Evolutionary conservation across 1,139 yeast species (phyloP).

Genomic region (Debaryomycetaceae sp.): DNA sequence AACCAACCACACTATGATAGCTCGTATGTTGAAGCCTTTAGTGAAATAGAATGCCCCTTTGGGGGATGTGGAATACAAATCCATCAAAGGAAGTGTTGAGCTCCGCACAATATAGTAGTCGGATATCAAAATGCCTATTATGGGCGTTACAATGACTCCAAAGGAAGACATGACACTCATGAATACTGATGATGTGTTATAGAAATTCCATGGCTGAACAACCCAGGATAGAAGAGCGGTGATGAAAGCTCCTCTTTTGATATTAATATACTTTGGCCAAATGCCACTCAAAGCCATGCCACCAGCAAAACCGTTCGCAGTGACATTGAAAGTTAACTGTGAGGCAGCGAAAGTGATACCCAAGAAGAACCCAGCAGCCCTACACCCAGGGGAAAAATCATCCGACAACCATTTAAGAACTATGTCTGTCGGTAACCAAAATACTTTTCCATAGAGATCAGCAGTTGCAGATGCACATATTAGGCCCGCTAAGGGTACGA

Average conservation of each 20-base stretch:
- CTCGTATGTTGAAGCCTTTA: slow-evolving; percentile 77
- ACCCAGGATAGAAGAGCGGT: slow-evolving; percentile 77
- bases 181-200: slow-evolving; percentile 69
- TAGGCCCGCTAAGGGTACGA: slow-evolving; percentile 33
- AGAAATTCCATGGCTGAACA: slow-evolving; percentile 86
- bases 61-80: slow-evolving; percentile 46
- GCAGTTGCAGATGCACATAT: slow-evolving; percentile 66
- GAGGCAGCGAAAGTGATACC: slow-evolving; percentile 77
- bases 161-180: slow-evolving; percentile 83
- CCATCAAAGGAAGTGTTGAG: slow-evolving; percentile 62
- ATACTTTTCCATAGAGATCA: slow-evolving; percentile 61
- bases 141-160: slow-evolving; percentile 79
- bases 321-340: slow-evolving; percentile 86
- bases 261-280: slow-evolving; percentile 73
- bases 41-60: slow-evolving; percentile 54
- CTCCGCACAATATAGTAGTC: slow-evolving; percentile 78
- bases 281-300: slow-evolving; percentile 90
- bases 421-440: slow-evolving; percentile 79
- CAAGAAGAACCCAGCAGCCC: slow-evolving; percentile 86
- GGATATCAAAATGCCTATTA: slow-evolving; percentile 77
- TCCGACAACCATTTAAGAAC: slow-evolving; percentile 62
- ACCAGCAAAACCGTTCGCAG: slow-evolving; percentile 84
- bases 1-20: slow-evolving; percentile 63
- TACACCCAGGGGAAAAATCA: slow-evolving; percentile 51
- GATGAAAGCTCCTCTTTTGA: slow-evolving; percentile 75